A percentile compares a stretch with the other conserved stretches of the same genome.
Conservation (phyloP, 495 filamentous ascomycete species). For the Trichoderma virens region DNA sequence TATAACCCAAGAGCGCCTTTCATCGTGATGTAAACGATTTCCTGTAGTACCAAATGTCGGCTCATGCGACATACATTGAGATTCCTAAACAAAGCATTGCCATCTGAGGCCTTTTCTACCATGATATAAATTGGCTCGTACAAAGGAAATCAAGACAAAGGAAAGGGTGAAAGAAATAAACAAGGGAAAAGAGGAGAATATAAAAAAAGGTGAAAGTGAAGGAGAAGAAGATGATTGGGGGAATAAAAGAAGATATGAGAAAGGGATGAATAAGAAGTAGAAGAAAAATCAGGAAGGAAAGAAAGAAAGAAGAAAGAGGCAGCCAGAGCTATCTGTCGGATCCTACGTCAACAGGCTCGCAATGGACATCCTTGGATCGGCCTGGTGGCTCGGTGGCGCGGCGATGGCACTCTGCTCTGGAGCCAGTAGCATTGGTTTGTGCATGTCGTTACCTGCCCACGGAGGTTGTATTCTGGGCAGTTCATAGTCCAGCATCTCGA, state of each 20-base stretch:
- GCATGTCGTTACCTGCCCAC: too few species aligned
- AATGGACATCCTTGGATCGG: background rate
- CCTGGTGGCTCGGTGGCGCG: background rate
- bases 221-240: background rate
- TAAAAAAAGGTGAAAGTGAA: background rate
- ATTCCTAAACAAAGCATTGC: too few species aligned
- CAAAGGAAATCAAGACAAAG: background rate
- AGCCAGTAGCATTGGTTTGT: too few species aligned
- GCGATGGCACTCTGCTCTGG: background rate
- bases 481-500: too few species aligned
- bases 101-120: background rate
- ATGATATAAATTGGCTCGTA: background rate
- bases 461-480: too few species aligned
- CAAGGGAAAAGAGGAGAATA: background rate
- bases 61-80: too few species aligned
- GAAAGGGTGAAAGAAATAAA: background rate
- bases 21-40: background rate
- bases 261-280: background rate
- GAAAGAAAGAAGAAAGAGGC: too few species aligned
- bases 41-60: background rate
- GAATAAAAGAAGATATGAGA: background rate
- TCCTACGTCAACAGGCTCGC: background rate
- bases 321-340: background rate
- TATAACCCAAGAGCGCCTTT: background rate
- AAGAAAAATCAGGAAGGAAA: background rate